Conservation (phyloP, 352 stramenopile genomes). For the Phytophthora multivora region DNA sequence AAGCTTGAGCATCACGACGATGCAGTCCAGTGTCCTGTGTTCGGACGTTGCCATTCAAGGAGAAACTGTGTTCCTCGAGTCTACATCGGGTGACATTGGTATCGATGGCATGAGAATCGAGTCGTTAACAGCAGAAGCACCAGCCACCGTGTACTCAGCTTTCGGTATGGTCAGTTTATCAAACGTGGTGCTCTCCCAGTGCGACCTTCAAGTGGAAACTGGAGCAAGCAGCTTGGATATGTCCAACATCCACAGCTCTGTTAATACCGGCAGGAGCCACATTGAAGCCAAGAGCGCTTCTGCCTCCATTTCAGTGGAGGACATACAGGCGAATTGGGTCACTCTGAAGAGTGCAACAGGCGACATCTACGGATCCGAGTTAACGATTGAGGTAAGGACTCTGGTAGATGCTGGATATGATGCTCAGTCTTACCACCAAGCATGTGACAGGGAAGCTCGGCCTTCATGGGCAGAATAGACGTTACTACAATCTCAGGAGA, state of each 20-base stretch:
- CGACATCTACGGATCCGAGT: slow-evolving; percentile 39
- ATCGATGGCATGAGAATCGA: slow-evolving; percentile 53
- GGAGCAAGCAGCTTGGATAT: slow-evolving; percentile 55
- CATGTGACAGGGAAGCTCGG: slow-evolving; percentile 46
- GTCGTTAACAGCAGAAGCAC: slow-evolving; percentile 31
- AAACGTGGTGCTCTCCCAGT: slow-evolving; percentile 56
- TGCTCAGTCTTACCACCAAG: not conserved
- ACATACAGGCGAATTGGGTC: slow-evolving; percentile 66
- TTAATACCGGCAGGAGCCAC: slow-evolving; percentile 54
- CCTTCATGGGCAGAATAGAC: slow-evolving; percentile 76
- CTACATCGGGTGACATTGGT: slow-evolving; percentile 56
- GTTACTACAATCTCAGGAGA: slow-evolving; percentile 63
- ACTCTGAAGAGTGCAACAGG: slow-evolving; percentile 49
- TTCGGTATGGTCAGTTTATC: slow-evolving; percentile 52
- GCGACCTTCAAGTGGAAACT: slow-evolving; percentile 54
- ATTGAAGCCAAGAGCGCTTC: slow-evolving; percentile 52
- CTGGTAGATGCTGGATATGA: not conserved
- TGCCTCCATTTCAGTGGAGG: slow-evolving; percentile 47
- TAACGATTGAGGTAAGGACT: slow-evolving; percentile 42
- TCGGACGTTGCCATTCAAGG: slow-evolving; percentile 44
- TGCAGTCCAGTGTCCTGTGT: slow-evolving; percentile 55
- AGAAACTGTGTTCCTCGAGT: slow-evolving; percentile 39
- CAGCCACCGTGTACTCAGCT: slow-evolving; percentile 41
- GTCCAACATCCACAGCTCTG: slow-evolving; percentile 43
- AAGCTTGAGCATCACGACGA: slow-evolving; percentile 43